phyloP scores from a whole-genome alignment of 108 stramenopile species.

The Skeletonema costatum region DNA sequence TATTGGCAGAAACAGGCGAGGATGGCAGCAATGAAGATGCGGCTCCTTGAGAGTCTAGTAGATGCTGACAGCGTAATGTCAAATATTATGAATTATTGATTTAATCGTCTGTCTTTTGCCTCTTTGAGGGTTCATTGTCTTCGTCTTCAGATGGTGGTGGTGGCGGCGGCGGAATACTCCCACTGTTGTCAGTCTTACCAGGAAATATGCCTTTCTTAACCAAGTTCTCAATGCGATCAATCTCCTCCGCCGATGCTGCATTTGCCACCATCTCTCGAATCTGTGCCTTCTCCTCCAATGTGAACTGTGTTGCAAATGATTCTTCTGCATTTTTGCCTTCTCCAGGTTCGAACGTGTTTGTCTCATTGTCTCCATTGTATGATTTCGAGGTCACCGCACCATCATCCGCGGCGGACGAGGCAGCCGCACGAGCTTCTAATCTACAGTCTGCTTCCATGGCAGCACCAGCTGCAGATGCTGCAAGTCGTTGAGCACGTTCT shows the following conservation, averaged over 20 bases:
- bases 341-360: constrained; percentile 84
- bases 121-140: constrained; percentile 11
- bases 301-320: constrained; percentile 72
- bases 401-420: constrained; percentile 10
- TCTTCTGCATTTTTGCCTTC: constrained; percentile 72
- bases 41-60: not conserved
- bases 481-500: constrained; percentile 74
- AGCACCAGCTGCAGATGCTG: constrained; percentile 81
- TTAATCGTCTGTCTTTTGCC: constrained; percentile 26
- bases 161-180: constrained; percentile 12
- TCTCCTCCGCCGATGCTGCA: constrained; percentile 71
- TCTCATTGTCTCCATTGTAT: constrained; percentile 8
- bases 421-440: constrained; percentile 56
- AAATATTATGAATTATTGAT: not conserved
- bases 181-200: not conserved
- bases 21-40: constrained; percentile 7
- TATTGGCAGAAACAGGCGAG: constrained; percentile 86
- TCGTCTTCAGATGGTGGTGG: constrained; percentile 24
- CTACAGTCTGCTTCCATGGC: constrained; percentile 82
- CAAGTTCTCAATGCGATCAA: constrained; percentile 79
- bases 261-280: constrained; percentile 80
- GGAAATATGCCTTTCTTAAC: constrained; percentile 80
- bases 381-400: not conserved
- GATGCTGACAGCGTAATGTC: not conserved
- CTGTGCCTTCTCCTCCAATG: constrained; percentile 73